phyloP scores from a whole-genome alignment of 768 basidiomycete species.

The Agaricus subrufescens region DNA sequence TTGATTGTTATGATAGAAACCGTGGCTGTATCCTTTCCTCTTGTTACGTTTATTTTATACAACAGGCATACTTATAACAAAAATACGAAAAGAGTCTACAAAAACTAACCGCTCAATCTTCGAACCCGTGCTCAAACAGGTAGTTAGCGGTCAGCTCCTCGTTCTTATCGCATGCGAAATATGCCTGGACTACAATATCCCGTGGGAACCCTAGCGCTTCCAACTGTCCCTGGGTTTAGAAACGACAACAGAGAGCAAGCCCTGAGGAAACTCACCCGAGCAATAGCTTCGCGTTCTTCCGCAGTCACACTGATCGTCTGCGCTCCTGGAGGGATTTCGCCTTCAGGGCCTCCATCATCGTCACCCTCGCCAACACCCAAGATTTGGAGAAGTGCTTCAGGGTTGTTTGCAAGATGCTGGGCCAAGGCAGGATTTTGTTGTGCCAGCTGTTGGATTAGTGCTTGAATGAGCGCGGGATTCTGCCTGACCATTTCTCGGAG shows the following conservation, averaged over 20 bases:
- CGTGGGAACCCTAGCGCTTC: conserved; percentile 85
- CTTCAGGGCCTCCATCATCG: conserved; percentile 39
- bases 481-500: conserved; percentile 66
- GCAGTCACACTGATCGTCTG: conserved; percentile 74
- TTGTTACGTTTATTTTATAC: conserved; percentile 1
- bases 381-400: conserved; percentile 60
- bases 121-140: conserved; percentile 72
- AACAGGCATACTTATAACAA: background rate
- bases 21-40: too few relatives aligned
- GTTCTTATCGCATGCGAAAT: conserved; percentile 93
- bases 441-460: conserved; percentile 29
- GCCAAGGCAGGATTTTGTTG: background rate
- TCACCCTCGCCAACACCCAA: conserved; percentile 43
- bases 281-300: conserved; percentile 86
- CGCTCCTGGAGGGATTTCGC: conserved; percentile 41
- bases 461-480: conserved; percentile 78
- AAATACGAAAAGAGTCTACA: background rate
- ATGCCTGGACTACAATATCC: conserved; percentile 81
- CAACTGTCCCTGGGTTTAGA: conserved; percentile 45
- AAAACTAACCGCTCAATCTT: conserved; percentile 16
- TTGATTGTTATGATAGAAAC: too few relatives aligned
- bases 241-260: background rate
- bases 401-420: conserved; percentile 55
- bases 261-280: conserved; percentile 56
- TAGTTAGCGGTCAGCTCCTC: conserved; percentile 96